Evolutionary conservation across 768 basidiomycete species (phyloP).

Genomic region (Heimioporus sp.): DNA sequence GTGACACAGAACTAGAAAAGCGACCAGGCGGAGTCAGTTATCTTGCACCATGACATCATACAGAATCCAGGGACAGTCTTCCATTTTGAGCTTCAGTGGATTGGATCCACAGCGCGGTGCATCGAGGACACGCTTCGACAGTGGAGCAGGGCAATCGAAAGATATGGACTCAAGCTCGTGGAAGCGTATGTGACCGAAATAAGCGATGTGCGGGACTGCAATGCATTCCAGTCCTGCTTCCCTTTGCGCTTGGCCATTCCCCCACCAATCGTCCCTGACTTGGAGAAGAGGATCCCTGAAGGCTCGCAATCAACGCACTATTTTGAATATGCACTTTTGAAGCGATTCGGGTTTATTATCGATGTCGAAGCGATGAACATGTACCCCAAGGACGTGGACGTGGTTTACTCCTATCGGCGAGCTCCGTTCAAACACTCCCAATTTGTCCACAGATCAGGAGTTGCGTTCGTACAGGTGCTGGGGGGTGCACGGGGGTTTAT

Average conservation of each 20-base stretch:
- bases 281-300: constrained; percentile 66
- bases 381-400: constrained; percentile 81
- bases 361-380: constrained; percentile 76
- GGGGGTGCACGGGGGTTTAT: constrained; percentile 78
- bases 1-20: constrained; percentile 55
- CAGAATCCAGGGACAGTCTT: constrained; percentile 95
- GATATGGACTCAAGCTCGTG: constrained; percentile 87
- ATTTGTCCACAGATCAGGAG: constrained; percentile 87
- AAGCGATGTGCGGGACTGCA: constrained; percentile 78
- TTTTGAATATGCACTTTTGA: constrained; percentile 79
- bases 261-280: constrained; percentile 68
- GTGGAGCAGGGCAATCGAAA: constrained; percentile 81
- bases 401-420: constrained; percentile 87
- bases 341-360: constrained; percentile 76
- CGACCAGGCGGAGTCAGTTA: constrained; percentile 83
- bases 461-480: constrained; percentile 87
- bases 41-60: constrained; percentile 91
- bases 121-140: constrained; percentile 85
- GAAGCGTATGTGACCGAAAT: constrained; percentile 94
- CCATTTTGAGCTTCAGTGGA: constrained; percentile 97
- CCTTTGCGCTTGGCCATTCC: constrained; percentile 75
- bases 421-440: constrained; percentile 79
- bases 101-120: constrained; percentile 87
- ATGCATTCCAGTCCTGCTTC: constrained; percentile 89
- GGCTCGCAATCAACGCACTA: constrained; percentile 65